Evolutionary conservation across 2,329 filamentous ascomycete species (phyloP), one percentile per base, ranked within the genome.

Genomic region (Paracorniculantispora psalliotae): DNA sequence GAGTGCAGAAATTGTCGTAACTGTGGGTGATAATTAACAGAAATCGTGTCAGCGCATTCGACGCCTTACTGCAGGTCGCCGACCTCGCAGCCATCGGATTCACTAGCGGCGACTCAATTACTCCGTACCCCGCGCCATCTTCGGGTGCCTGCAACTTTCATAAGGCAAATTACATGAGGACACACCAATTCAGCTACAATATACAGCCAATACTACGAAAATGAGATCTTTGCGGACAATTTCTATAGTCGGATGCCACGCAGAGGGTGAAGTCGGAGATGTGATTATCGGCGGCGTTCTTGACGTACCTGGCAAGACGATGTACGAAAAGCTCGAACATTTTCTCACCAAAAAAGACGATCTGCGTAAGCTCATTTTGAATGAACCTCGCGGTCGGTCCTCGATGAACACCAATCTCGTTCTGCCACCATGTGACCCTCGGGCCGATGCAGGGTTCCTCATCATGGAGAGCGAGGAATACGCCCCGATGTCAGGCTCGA

Each of bases 391-490:
- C 2, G 78, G 77, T 1, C 67, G 73, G n/a, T 65, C 73, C 8
- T 69, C 73, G 1, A 73, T 75, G 69, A 71, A 69, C 61, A 69
- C 67, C 30, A 78, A 77, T 56, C 63, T 79, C 1, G 55, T 79
- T 6, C 67, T 79, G 0, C 68, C 76, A 0, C 74, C 77, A 0
- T 79, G 76, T 63, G 67, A 79, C 56, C 75, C 75, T 0, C 61
- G 65, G 1, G 77, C 77, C 0, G 75, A 79, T 60, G 76, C 73
- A 1, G 77, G 74, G 0, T 75, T 80, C 54, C 60, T 80, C 44
- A 79, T 79, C 43, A 75, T 80, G 73, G 76, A 77, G 62, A 72
- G 71, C 58, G 75, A 78, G 21, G 73, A 79, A 55, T 79, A 77
- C 17, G 63, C 64, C 0, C 65, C 61, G 46, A 70, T 67, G 71